Evolutionary conservation across 305 asterid genomes (phyloP).

Genomic region (Fraxinus angustifolia): DNA sequence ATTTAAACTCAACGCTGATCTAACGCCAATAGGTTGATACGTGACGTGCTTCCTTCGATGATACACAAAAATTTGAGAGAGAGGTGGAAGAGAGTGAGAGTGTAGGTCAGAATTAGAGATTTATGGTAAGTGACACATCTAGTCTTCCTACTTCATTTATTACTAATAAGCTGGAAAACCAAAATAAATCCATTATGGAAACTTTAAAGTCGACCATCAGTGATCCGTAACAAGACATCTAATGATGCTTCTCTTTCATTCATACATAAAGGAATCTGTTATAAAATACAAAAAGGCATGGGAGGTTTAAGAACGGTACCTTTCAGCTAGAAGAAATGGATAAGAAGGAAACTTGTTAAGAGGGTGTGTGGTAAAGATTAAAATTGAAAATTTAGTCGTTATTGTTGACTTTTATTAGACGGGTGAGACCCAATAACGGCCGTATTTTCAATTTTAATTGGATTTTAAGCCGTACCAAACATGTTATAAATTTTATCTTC

Average conservation of each 20-base stretch:
- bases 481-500: neutral
- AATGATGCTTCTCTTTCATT: neutral
- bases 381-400: no score
- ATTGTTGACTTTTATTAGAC: no score
- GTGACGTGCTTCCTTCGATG: neutral
- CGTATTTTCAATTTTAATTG: no score
- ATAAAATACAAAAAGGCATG: neutral
- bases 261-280: neutral
- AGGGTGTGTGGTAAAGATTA: no score
- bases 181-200: neutral
- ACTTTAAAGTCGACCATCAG: neutral
- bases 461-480: no score
- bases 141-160: neutral
- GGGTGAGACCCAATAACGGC: no score
- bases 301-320: neutral
- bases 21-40: neutral
- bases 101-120: neutral
- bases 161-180: neutral
- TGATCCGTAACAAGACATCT: neutral
- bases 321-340: neutral
- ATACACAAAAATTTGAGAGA: neutral
- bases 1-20: neutral
- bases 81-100: neutral
- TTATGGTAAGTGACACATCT: neutral
- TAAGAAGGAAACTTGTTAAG: neutral